Percentiles rank a stretch among this genome's conserved stretches.
Conservation (phyloP, 2,329 filamentous ascomycete species). For the Didymella exigua region DNA sequence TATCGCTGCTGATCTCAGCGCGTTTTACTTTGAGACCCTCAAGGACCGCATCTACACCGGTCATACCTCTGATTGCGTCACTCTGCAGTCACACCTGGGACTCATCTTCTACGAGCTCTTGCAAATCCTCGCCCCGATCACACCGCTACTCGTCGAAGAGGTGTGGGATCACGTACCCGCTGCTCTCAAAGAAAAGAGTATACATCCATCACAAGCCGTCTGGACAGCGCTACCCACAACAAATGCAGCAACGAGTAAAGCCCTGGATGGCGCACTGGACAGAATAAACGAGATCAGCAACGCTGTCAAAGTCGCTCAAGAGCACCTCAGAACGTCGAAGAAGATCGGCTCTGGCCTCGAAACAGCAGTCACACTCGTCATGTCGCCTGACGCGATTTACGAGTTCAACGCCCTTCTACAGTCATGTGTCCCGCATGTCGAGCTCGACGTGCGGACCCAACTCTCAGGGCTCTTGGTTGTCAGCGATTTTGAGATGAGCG, state of each 20-base stretch:
- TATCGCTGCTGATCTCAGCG: conserved; percentile 81
- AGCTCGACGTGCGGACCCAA: conserved; percentile 27
- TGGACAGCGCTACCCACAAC: conserved; percentile 32
- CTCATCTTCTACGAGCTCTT: conserved; percentile 73
- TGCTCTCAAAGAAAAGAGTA: conserved; percentile 57
- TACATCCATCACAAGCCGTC: conserved; percentile 33
- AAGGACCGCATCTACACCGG: conserved; percentile 94
- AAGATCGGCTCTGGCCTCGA: conserved; percentile 81
- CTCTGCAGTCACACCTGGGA: conserved; percentile 62
- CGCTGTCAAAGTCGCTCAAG: conserved; percentile 76
- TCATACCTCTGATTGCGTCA: conserved; percentile 64
- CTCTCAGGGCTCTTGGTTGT: conserved; percentile 53
- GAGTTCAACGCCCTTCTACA: not conserved
- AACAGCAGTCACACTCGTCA: conserved; percentile 63
- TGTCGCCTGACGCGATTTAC: not conserved
- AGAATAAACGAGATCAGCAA: conserved; percentile 59
- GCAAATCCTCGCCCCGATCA: conserved; percentile 79
- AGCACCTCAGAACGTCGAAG: conserved; percentile 73
- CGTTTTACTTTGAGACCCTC: conserved; percentile 90
- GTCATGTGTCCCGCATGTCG: conserved; percentile 7
- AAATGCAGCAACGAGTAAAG: conserved; percentile 18
- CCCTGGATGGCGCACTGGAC: conserved; percentile 33
- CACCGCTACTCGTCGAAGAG: conserved; percentile 84
- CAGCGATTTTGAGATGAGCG: conserved; percentile 40
- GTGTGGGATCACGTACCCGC: conserved; percentile 78